Base-by-base conservation (phyloP, 75 land plant genomes). In the Larix kaempferi region DNA sequence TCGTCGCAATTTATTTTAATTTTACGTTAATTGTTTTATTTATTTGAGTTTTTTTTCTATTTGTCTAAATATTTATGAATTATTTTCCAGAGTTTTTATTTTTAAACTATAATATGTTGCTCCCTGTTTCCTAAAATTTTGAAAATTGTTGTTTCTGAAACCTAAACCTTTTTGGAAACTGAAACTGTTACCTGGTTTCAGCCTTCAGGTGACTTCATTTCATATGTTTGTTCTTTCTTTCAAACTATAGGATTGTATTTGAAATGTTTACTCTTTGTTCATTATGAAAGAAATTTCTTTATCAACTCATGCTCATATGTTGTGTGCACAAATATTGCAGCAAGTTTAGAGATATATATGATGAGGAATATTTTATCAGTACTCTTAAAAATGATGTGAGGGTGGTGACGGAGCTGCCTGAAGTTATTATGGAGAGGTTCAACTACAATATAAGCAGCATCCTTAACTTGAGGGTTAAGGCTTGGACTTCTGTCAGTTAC, bases 271-370 rank as follows among this genome's bases (percentile, higher is more conserved):
- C 56, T 72, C 14, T 74, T 54, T 49, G 25, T 67, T 67, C 64
- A 23, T 2, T 16, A 21, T 39, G 37, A 64, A 64, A 19, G 23
- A 21, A 21, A 7, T 8, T 37, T 67, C 8, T 67, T 25, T 59
- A 13, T 33, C 23, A 23, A 67, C 39, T 17, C 37, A 67, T 67
- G 49, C 39, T 67, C 22, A 13, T 39, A 39, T 37, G 12, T 67
- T 23, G 22, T 22, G 8, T 54, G 1, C 54, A 63, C 29, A 41
- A 6, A 37, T 4, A 35, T 65, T 85, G 63, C 92, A 94, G 97
- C 83, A 76, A 75, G 15, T 94, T 92, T 81, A 88, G 88, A 54
- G 97, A 94, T 69, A 92, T 94, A 29, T 94, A 80, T 82, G 97
- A 94, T 83, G 97, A 87, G 41, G 87, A 92, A 3, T 81, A 90